phyloP scores from a whole-genome alignment of 2,329 filamentous ascomycete species.

The Xylaria sp. region DNA sequence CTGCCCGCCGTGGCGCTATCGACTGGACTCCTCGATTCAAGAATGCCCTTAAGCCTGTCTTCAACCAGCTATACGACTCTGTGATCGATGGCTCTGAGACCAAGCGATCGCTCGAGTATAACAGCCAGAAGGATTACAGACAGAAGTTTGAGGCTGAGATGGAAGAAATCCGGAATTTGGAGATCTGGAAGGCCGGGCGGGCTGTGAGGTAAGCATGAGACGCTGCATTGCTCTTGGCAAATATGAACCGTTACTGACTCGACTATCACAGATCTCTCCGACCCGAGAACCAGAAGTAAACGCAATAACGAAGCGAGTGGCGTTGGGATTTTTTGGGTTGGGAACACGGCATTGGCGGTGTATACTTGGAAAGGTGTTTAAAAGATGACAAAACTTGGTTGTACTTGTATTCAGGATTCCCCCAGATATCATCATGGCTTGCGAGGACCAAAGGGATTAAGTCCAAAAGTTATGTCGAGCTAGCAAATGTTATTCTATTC shows the following conservation, averaged over 20 bases:
- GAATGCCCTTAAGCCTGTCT: constrained; percentile 97
- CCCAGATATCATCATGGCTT: constrained; percentile 41
- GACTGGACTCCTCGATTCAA: constrained; percentile 99
- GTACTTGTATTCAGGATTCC: constrained; percentile 54
- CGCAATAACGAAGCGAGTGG: constrained; percentile 35
- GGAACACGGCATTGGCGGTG: constrained; percentile 41
- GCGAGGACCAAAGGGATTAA: constrained; percentile 40
- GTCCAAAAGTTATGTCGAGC: constrained; percentile 39
- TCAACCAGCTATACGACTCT: constrained; percentile 95
- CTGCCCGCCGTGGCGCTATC: constrained; percentile 96
- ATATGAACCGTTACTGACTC: constrained; percentile 22
- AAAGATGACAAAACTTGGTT: constrained; percentile 42
- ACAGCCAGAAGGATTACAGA: constrained; percentile 94
- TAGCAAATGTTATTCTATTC: constrained; percentile 29
- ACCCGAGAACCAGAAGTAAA: constrained; percentile 86
- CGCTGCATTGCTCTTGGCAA: constrained; percentile 1
- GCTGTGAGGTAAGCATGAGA: constrained; percentile 76
- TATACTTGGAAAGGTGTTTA: constrained; percentile 40
- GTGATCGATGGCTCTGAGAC: constrained; percentile 94
- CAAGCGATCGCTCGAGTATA: constrained; percentile 95
- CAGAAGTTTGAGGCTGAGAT: constrained; percentile 98
- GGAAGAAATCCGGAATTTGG: constrained; percentile 95
- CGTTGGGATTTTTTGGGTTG: constrained; percentile 41
- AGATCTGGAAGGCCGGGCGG: constrained; percentile 99
- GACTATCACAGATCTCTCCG: constrained; percentile 70